Evolutionary conservation across 2,329 filamentous ascomycete genomes (phyloP), one percentile per base, ranked within the genome.

Genomic region (Monilinia aucupariae): DNA sequence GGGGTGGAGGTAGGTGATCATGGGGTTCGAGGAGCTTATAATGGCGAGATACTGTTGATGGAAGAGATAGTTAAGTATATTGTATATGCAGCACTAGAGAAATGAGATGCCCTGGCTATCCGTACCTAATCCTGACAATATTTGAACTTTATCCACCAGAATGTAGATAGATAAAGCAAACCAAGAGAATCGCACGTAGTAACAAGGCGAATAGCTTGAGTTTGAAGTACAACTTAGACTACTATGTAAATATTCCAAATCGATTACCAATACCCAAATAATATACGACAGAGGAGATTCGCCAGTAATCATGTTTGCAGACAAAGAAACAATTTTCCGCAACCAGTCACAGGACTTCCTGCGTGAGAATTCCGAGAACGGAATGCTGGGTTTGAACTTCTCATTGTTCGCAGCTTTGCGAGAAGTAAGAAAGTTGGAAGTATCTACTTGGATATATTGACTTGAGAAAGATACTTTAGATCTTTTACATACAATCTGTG

Each of bases 371-470:
- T 56, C 41, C n/a, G 54, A 56, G 45, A 47, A 22, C 41, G 41
- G 54, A 47, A 56, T 34, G 20, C 41, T 56, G 41, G 27, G 10
- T 20, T 45, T 56, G 54, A 5, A 17, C 15, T 34, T 22, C 41
- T 34, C 41, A 56, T 56, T 56, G 54, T 56, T 56, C 41, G 41
- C 54, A 47, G 41, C 54, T 56, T 56, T 56, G 41, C 54, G 27
- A 56, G 9, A 17, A 17, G 7, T 8, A 3, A 20, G 3, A 25
- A 17, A 12, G 9, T 6, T 12, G 20, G 34, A 34, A 8, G 4
- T 32, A 10, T 47, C 27, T 47, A 0, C 12, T n/a, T 1, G 3
- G 4, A 2, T 25, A 34, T 10, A 0, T 1, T 20, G 9, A 8
- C 1, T 7, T 1, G 10, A 4, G 6, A 30, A 43, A 48, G 2